A percentile compares a stretch with the other conserved stretches of the same genome.
phyloP scores from a whole-genome alignment of 371 early-diverging fungal species.

The Actinomucor elegans region DNA sequence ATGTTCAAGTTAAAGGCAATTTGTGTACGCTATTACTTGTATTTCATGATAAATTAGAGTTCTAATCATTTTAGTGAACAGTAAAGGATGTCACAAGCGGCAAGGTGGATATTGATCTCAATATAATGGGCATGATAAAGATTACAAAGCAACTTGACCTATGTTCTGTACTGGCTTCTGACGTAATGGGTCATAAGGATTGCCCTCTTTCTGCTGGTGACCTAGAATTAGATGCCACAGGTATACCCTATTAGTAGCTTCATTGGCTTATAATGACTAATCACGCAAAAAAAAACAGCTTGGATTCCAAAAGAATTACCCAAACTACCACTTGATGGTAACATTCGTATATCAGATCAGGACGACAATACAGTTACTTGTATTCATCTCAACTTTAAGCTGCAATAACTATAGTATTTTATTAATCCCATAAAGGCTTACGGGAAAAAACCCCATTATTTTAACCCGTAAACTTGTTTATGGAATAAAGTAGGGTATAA shows the following conservation, averaged over 20 bases:
- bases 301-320: constrained; percentile 48
- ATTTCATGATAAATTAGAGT: not conserved
- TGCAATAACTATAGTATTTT: constrained; percentile 3
- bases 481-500: constrained; percentile 9
- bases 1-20: constrained; percentile 43
- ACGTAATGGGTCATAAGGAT: constrained; percentile 34
- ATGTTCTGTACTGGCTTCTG: constrained; percentile 34
- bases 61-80: not conserved
- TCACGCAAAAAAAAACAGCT: no score
- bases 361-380: constrained; percentile 41
- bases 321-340: constrained; percentile 40
- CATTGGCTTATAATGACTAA: no score
- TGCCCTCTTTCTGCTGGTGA: constrained; percentile 44
- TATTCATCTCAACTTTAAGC: constrained; percentile 29
- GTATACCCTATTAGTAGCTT: constrained; percentile 15
- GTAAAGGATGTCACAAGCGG: constrained; percentile 38
- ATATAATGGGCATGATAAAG: constrained; percentile 44
- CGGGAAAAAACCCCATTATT: not conserved
- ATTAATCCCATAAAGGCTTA: constrained; percentile 5
- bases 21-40: constrained; percentile 23
- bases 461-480: constrained; percentile 3
- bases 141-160: constrained; percentile 46
- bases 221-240: constrained; percentile 37
- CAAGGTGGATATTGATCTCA: constrained; percentile 42
- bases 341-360: constrained; percentile 46